phyloP scores from a whole-genome alignment of 306 rosid species.

The apple (Malus domestica) region DNA sequence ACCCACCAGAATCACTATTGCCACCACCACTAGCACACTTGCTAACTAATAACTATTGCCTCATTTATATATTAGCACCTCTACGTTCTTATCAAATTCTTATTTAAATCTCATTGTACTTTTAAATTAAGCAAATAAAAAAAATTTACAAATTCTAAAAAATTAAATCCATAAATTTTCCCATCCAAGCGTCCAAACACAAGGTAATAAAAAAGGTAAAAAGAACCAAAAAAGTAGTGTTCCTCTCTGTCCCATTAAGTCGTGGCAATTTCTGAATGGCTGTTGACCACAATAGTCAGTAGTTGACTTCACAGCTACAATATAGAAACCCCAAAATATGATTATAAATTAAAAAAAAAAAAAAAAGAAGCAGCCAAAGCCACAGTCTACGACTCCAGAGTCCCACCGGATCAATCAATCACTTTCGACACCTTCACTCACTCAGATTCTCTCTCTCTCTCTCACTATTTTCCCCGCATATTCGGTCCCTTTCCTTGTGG shows the following conservation, averaged over 20 bases:
- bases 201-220: too few species aligned
- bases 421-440: slow-evolving; percentile 5
- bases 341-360: not conserved
- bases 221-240: not conserved
- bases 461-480: slow-evolving; percentile 2
- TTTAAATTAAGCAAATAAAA: too few species aligned
- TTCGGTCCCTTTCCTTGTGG: not conserved
- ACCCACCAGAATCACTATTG: too few species aligned
- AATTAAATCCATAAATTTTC: too few species aligned
- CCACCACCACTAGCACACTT: too few species aligned
- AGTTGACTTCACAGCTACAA: not conserved
- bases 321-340: not conserved
- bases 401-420: slow-evolving; percentile 8
- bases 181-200: too few species aligned
- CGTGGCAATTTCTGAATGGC: slow-evolving; percentile 1
- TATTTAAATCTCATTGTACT: too few species aligned
- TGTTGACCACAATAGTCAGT: not conserved
- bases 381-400: not conserved
- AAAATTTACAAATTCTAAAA: too few species aligned
- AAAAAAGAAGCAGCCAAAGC: not conserved
- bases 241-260: not conserved
- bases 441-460: not conserved
- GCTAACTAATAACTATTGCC: too few species aligned
- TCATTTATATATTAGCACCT: too few species aligned
- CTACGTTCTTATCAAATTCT: too few species aligned